These are phyloP conservation scores for Crithidia acanthocephali DNA, from an alignment of 208 protist genomes.

Conservation along the genomic window DNA sequence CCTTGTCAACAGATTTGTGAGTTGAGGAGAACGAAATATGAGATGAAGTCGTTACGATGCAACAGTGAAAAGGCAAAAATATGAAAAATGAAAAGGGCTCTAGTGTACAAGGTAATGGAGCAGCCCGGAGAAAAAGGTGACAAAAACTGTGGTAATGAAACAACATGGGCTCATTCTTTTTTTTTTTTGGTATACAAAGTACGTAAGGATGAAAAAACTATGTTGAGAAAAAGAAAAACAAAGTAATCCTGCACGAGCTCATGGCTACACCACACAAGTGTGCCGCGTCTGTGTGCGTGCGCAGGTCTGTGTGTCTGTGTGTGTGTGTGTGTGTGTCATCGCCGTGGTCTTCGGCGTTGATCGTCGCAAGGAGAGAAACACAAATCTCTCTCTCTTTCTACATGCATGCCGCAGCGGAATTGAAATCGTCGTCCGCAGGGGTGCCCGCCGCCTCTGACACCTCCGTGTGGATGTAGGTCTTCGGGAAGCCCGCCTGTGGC, in stretches of 20 bases:
- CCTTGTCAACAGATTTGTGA: not conserved
- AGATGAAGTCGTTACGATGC: not conserved
- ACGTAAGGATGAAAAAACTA: not conserved
- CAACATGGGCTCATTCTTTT: too few relatives aligned
- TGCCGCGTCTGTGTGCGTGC: too few relatives aligned
- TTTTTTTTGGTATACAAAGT: not conserved
- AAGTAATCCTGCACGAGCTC: too few relatives aligned
- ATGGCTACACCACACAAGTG: too few relatives aligned
- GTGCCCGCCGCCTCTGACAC: slow-evolving; percentile 24
- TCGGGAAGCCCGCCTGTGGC: slow-evolving; percentile 35
- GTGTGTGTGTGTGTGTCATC: not conserved
- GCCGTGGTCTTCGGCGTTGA: too few relatives aligned
- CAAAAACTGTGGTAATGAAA: not conserved
- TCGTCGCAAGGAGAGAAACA: not conserved
- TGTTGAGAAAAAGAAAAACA: too few relatives aligned
- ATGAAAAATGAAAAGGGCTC: slow-evolving; percentile 14
- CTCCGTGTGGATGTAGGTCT: slow-evolving; percentile 24
- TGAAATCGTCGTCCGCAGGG: slow-evolving; percentile 25
- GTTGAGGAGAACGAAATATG: not conserved
- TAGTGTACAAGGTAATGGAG: slow-evolving; percentile 1
- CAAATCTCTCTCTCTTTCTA: not conserved
- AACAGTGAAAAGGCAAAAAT: not conserved
- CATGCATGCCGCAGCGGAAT: not conserved
- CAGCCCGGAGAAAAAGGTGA: not conserved
- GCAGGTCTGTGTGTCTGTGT: too few relatives aligned